Conservation (phyloP, 345 rosid species). For the Moricandia moricandioides region DNA sequence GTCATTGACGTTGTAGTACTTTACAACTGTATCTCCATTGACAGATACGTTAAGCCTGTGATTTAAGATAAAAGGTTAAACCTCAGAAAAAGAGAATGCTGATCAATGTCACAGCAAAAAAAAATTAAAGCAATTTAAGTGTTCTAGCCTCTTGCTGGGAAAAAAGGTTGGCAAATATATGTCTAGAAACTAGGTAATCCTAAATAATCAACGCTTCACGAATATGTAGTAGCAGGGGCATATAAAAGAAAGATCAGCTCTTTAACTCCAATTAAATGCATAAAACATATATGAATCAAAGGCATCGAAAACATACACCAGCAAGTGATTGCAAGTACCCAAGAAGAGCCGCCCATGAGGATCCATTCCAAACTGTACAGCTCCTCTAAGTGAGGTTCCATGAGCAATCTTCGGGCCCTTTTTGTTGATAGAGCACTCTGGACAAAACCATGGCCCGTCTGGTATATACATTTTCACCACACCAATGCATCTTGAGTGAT, state of each 20-base stretch:
- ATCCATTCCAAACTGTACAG: conserved; percentile 74
- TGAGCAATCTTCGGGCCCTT: conserved; percentile 51
- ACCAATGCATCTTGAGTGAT: conserved; percentile 92
- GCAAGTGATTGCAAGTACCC: conserved; percentile 84
- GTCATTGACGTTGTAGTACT: conserved; percentile 68
- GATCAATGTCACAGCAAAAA: neutral
- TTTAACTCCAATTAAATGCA: neutral
- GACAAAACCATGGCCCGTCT: conserved; percentile 89
- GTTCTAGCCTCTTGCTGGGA: neutral
- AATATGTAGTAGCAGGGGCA: neutral
- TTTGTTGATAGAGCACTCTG: conserved; percentile 74
- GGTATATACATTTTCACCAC: conserved; percentile 79
- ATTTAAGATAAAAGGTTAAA: neutral
- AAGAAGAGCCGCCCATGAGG: conserved; percentile 70
- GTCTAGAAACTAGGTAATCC: neutral
- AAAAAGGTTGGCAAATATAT: neutral
- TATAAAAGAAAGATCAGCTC: conserved; percentile 4
- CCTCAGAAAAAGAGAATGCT: too few species aligned
- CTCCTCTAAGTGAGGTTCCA: conserved; percentile 79
- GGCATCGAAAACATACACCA: conserved; percentile 77
- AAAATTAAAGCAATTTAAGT: neutral
- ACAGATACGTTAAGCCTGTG: conserved; percentile 56
- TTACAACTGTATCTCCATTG: conserved; percentile 41
- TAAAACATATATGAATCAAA: conserved; percentile 7
- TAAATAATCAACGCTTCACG: neutral